Percentiles rank a stretch among this genome's conserved stretches.
Evolutionary conservation across 768 basidiomycete genomes (phyloP).

Genomic region (Tylopilus sp.): DNA sequence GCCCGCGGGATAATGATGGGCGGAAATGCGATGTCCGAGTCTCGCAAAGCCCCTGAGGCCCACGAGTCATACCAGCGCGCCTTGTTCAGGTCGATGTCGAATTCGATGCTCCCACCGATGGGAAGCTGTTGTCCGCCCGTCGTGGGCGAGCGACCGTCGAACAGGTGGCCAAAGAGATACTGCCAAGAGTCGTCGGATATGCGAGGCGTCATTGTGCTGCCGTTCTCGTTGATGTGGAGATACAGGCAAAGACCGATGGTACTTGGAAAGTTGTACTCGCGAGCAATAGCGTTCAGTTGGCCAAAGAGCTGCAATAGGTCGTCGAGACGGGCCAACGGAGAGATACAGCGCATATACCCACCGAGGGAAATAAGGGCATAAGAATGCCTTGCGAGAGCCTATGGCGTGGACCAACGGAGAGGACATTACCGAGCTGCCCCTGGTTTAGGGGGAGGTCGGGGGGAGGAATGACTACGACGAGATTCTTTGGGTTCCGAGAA

Average conservation of each 20-base stretch:
- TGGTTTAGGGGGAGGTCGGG: slow-evolving; percentile 54
- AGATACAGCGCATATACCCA: slow-evolving; percentile 26
- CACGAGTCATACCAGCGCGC: slow-evolving; percentile 81
- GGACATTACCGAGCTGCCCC: slow-evolving; percentile 53
- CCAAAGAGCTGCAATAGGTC: slow-evolving; percentile 55
- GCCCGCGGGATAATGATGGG: slow-evolving; percentile 36
- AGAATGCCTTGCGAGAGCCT: slow-evolving; percentile 66
- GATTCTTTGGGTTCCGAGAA: slow-evolving; percentile 43
- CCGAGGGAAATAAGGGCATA: slow-evolving; percentile 74
- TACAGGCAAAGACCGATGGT: slow-evolving; percentile 77
- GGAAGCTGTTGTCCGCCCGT: slow-evolving; percentile 43
- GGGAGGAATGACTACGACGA: slow-evolving; percentile 69
- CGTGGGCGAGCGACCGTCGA: slow-evolving; percentile 40
- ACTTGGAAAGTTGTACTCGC: slow-evolving; percentile 80
- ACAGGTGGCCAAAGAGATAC: slow-evolving; percentile 62
- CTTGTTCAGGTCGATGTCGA: slow-evolving; percentile 74
- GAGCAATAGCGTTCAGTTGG: slow-evolving; percentile 74
- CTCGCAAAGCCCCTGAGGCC: slow-evolving; percentile 53
- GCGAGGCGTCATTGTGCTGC: slow-evolving; percentile 57
- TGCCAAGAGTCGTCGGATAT: slow-evolving; percentile 80
- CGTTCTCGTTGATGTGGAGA: slow-evolving; percentile 58
- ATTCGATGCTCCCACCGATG: slow-evolving; percentile 78
- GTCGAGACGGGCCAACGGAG: neutral
- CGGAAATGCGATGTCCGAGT: slow-evolving; percentile 37
- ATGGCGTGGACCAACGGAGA: slow-evolving; percentile 55